Evolutionary conservation across 1,284 basidiomycete species (phyloP).

Genomic region (Cryptococcus sp.): DNA sequence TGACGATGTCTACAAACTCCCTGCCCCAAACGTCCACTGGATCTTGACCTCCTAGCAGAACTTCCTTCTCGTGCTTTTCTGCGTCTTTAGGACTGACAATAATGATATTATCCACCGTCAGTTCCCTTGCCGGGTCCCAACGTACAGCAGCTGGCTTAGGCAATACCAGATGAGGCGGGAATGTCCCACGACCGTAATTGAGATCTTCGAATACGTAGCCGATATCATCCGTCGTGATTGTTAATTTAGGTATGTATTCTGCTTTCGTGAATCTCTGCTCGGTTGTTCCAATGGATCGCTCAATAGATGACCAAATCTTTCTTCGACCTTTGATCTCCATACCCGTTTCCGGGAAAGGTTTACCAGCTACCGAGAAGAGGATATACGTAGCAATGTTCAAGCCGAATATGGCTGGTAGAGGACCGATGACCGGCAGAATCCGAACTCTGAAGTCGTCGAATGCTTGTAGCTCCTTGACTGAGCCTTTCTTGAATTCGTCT

Average conservation of each 20-base stretch:
- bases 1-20: constrained; percentile 57
- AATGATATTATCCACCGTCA: constrained; percentile 71
- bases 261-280: constrained; percentile 20
- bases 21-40: constrained; percentile 64
- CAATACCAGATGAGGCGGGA: constrained; percentile 72
- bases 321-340: constrained; percentile 70
- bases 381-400: constrained; percentile 82
- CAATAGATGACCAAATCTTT: constrained; percentile 78
- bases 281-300: constrained; percentile 66
- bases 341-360: constrained; percentile 73
- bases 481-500: constrained; percentile 85
- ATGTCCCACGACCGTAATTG: constrained; percentile 68
- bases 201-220: constrained; percentile 82
- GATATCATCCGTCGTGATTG: constrained; percentile 75
- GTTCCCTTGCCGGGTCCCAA: constrained; percentile 65
- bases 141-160: constrained; percentile 54
- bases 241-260: constrained; percentile 48
- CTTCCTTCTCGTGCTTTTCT: constrained; percentile 60
- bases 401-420: constrained; percentile 82
- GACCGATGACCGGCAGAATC: constrained; percentile 51
- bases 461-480: constrained; percentile 82
- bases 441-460: constrained; percentile 85
- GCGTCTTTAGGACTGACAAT: constrained; percentile 73
- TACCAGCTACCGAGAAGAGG: constrained; percentile 73
- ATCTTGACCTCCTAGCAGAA: constrained; percentile 47